These are phyloP conservation scores for Kandelia obovata DNA, from an alignment of 345 rosid species.

Conservation along the genomic window DNA sequence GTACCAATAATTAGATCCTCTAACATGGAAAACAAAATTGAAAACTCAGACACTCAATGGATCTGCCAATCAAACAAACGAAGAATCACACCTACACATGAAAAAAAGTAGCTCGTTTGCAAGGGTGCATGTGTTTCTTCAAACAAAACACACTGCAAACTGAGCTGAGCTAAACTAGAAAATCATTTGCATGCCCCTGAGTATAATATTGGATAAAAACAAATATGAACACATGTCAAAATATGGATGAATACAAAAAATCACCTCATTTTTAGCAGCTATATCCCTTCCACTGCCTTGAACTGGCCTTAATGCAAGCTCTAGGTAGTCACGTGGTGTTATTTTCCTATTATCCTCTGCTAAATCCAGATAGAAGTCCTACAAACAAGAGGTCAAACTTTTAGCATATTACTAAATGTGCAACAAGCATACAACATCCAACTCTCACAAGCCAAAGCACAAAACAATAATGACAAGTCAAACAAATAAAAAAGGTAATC, in stretches of 20 bases:
- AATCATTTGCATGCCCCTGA: no score
- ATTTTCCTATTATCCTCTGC: slow-evolving; percentile 80
- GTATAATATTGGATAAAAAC: no score
- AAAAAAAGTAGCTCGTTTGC: neutral
- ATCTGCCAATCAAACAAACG: neutral
- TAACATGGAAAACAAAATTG: neutral
- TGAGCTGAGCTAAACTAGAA: no score
- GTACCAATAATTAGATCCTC: slow-evolving; percentile 20
- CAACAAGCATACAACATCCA: neutral
- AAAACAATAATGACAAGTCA: neutral
- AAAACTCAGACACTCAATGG: neutral
- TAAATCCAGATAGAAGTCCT: slow-evolving; percentile 93
- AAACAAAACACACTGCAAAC: neutral
- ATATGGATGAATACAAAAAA: neutral
- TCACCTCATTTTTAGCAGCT: slow-evolving; percentile 92
- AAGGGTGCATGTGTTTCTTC: neutral
- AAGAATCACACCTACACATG: no score
- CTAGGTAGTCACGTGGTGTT: slow-evolving; percentile 92
- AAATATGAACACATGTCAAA: neutral
- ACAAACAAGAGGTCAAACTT: slow-evolving; percentile 3
- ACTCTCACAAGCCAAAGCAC: neutral
- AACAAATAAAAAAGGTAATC: neutral
- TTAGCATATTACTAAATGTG: neutral
- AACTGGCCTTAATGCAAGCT: slow-evolving; percentile 84
- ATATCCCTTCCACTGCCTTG: slow-evolving; percentile 78